Evolutionary conservation across 345 rosid species (phyloP), one percentile per base, ranked within the genome.

Genomic region (Noccaea bulbosa): DNA sequence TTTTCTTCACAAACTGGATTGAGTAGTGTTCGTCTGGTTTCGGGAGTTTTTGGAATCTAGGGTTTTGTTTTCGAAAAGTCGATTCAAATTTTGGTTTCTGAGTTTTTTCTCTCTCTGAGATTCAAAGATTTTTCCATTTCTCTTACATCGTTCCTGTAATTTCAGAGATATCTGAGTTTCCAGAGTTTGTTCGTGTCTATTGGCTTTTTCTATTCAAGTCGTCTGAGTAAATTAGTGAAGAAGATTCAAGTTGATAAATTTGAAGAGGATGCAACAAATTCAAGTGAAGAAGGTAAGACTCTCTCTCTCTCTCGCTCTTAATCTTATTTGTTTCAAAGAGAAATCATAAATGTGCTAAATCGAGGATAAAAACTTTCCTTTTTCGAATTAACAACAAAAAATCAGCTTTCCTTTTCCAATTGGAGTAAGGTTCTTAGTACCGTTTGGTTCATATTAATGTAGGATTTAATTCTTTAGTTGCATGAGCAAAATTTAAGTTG

Each of bases 271-370:
- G 74, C 79, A 69, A 56, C 74, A 55, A 32, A 62, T 62, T 64
- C 79, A 75, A 68, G 65, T 38, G 65, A 75, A 62, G 79, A 75
- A 69, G 79, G 79, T 20, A 20, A 20, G 22, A 20, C 55, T 51
- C 7, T 20, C 53, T 2, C 8, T 37, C 40, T 27, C 30, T 3
- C 30, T 27, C 30, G 30, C 30, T 33, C 35, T 33, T 33, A 33
- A 33, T 33, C 7, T 33, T 1, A 37, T 37, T 10, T 39, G 1
- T 39, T 10, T 12, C 15, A 41, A 41, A 4, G 15, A 11, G 6
- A 41, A 20, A 12, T 41, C 15, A 2, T 41, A 4, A 61, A 17
- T 52, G 16, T 22, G 30, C 4, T 4, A 37, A 8, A 56, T 6
- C 22, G 55, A 34, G 46, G 8, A 27, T 5, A 37, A 45, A 38